Percentiles rank a stretch among this genome's conserved stretches.
These are phyloP conservation scores for Candida multigemmis DNA, from an alignment of 805 yeast species.

Conservation along the genomic window DNA sequence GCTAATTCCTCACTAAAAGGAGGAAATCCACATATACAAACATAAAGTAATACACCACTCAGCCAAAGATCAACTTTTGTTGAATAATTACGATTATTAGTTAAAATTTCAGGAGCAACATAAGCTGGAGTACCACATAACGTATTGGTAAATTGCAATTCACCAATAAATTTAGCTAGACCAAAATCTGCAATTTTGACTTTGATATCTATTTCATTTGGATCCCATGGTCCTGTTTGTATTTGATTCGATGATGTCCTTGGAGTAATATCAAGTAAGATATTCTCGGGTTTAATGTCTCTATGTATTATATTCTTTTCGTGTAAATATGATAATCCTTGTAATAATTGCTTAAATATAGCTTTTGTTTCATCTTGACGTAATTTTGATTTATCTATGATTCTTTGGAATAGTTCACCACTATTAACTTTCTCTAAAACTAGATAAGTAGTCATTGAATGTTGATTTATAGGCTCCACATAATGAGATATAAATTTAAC, in stretches of 20 bases:
- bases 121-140: constrained; percentile 84
- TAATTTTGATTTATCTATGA: constrained; percentile 53
- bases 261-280: constrained; percentile 42
- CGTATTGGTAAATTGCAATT: constrained; percentile 64
- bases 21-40: constrained; percentile 77
- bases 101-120: constrained; percentile 73
- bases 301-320: constrained; percentile 33
- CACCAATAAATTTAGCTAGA: constrained; percentile 59
- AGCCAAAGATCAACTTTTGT: constrained; percentile 79
- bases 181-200: constrained; percentile 87
- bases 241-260: constrained; percentile 14
- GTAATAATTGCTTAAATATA: constrained; percentile 39
- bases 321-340: constrained; percentile 31
- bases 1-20: constrained; percentile 79
- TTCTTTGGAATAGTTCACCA: constrained; percentile 70
- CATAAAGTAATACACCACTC: constrained; percentile 68
- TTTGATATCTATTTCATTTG: constrained; percentile 47
- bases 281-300: constrained; percentile 38
- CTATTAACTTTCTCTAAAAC: constrained; percentile 67
- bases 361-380: constrained; percentile 55
- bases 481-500: constrained; percentile 55
- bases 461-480: constrained; percentile 44
- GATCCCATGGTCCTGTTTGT: constrained; percentile 49
- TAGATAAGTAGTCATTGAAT: constrained; percentile 45
- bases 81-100: constrained; percentile 49